Conservation (phyloP, 495 filamentous ascomycete species). For the Lasiosphaeria miniovina region DNA sequence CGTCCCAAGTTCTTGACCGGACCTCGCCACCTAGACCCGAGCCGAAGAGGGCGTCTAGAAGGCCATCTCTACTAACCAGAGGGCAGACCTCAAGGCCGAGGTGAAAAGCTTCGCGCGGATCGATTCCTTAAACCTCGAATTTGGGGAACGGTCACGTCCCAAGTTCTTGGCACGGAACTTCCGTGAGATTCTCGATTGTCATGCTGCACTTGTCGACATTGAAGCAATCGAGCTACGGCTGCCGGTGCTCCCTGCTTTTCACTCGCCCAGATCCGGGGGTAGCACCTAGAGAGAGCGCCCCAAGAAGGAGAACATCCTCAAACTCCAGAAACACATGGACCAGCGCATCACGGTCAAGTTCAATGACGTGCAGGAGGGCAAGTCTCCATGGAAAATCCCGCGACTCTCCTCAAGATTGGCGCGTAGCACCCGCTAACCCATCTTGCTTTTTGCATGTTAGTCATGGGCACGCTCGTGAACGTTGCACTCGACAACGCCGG, state of each 20-base stretch:
- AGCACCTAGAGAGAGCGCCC: conserved; percentile 58
- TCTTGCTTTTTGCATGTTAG: conserved; percentile 39
- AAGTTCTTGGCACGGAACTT: conserved; percentile 28
- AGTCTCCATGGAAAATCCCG: conserved; percentile 14
- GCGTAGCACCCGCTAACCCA: not conserved
- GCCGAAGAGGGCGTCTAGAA: too few relatives aligned
- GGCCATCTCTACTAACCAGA: too few relatives aligned
- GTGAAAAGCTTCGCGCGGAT: too few relatives aligned
- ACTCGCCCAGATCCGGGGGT: conserved; percentile 9
- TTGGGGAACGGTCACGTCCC: conserved; percentile 53
- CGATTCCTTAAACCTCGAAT: conserved; percentile 58
- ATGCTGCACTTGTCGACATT: conserved; percentile 15
- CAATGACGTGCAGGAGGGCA: conserved; percentile 91
- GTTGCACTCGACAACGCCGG: conserved; percentile 92
- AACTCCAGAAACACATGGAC: conserved; percentile 92
- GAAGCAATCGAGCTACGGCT: conserved; percentile 8
- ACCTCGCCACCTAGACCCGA: too few relatives aligned
- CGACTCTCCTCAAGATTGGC: not conserved
- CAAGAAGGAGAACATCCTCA: conserved; percentile 98
- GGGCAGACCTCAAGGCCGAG: too few relatives aligned
- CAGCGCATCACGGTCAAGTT: conserved; percentile 94
- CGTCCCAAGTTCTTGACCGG: too few relatives aligned
- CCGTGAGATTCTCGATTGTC: conserved; percentile 46
- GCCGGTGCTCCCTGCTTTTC: conserved; percentile 12
- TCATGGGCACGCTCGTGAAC: conserved; percentile 90